A percentile compares a stretch with the other conserved stretches of the same genome.
Evolutionary conservation across 2,329 filamentous ascomycete species (phyloP).

Genomic region (Aureobasidium sp.): DNA sequence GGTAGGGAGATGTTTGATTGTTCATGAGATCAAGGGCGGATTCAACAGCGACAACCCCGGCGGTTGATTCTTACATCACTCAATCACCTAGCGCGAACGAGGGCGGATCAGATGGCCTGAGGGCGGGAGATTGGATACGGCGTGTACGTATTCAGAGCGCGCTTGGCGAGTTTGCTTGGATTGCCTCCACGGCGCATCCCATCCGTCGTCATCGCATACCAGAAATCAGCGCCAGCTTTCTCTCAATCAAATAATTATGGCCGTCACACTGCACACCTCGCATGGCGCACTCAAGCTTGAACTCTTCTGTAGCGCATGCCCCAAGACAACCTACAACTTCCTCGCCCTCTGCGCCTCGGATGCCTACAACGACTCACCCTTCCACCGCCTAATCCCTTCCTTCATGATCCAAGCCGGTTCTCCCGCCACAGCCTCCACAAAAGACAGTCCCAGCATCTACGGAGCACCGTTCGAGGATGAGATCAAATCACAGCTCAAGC

Average conservation of each 20-base stretch:
- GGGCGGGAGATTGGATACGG: too few relatives aligned
- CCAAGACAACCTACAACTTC: conserved; percentile 86
- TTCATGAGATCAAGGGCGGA: conserved; percentile 19
- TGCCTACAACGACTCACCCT: conserved; percentile 67
- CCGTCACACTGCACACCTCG: conserved; percentile 68
- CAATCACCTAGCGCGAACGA: not conserved
- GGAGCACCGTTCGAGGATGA: conserved; percentile 67
- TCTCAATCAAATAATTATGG: too few relatives aligned
- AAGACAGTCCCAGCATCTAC: conserved; percentile 59
- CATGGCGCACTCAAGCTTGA: conserved; percentile 90
- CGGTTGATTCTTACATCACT: conserved; percentile 3
- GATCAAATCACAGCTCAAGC: conserved; percentile 66
- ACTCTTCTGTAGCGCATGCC: conserved; percentile 89
- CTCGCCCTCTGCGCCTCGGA: conserved; percentile 74
- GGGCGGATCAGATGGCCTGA: not conserved
- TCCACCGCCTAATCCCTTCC: conserved; percentile 71
- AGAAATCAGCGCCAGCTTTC: too few relatives aligned
- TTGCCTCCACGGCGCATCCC: too few relatives aligned
- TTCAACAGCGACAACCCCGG: not conserved
- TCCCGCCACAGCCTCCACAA: conserved; percentile 34
- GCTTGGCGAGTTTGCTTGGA: too few relatives aligned
- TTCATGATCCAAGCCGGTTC: conserved; percentile 80
- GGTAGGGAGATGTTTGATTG: conserved; percentile 25
- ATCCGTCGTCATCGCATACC: too few relatives aligned
- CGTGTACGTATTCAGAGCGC: too few relatives aligned